A percentile compares a stretch with the other conserved stretches of the same genome.
These are phyloP conservation scores for Cenchrus fungigraminus DNA, from an alignment of 176 grass and related monocot species.

Conservation along the genomic window DNA sequence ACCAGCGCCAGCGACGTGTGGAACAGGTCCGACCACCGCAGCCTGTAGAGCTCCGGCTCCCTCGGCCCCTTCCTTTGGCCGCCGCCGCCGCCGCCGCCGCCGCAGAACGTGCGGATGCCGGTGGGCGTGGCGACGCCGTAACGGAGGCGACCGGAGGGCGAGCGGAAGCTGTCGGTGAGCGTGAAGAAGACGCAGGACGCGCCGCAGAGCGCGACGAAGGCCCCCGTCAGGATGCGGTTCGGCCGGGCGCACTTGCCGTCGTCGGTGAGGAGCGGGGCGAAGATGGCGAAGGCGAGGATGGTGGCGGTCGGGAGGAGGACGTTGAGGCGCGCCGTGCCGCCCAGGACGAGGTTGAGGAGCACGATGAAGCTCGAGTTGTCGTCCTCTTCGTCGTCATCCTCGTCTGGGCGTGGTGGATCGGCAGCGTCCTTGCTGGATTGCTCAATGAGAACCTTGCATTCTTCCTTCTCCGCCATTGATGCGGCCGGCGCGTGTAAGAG, in stretches of 20 bases:
- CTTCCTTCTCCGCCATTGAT: conserved; percentile 57
- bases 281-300: conserved; percentile 93
- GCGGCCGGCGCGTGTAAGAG: neutral
- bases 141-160: conserved; percentile 53
- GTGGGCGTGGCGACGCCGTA: conserved; percentile 70
- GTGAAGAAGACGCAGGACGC: conserved; percentile 93
- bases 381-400: conserved; percentile 32
- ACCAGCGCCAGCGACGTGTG: conserved; percentile 67
- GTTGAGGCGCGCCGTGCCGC: conserved; percentile 84
- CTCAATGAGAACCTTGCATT: conserved; percentile 73
- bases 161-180: conserved; percentile 92
- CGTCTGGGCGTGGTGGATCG: neutral
- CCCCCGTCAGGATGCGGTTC: conserved; percentile 49
- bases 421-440: neutral
- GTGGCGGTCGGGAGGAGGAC: conserved; percentile 90
- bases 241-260: conserved; percentile 62
- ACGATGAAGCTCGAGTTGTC: conserved; percentile 63
- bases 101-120: conserved; percentile 71
- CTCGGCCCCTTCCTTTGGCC: conserved; percentile 37
- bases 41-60: conserved; percentile 56
- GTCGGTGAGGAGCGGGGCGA: conserved; percentile 78
- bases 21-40: conserved; percentile 80
- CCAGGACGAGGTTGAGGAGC: conserved; percentile 75
- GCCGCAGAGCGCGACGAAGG: conserved; percentile 64
- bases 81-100: conserved; percentile 33